These are phyloP conservation scores for Pyrenophora tritici-repentis DNA, from an alignment of 2,329 filamentous ascomycete species.

Conservation along the genomic window DNA sequence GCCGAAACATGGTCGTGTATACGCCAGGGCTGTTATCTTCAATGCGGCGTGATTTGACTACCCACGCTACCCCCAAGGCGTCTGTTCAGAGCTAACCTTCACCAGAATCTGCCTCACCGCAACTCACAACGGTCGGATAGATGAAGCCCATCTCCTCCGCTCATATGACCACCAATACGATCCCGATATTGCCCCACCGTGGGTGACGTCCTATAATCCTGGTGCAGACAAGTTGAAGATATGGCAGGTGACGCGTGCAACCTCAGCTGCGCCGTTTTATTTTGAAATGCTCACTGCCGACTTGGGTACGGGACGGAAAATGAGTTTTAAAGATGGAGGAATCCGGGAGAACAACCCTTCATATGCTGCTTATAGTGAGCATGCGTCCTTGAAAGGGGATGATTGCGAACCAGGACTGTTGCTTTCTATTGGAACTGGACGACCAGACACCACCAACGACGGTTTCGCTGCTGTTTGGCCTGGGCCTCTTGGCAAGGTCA, in stretches of 20 bases:
- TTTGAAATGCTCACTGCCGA: constrained; percentile 56
- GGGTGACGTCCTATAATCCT: constrained; percentile 56
- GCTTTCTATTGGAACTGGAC: constrained; percentile 54
- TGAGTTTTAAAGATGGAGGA: constrained; percentile 56
- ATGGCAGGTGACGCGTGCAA: constrained; percentile 59
- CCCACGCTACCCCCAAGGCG: no score
- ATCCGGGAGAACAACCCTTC: constrained; percentile 58
- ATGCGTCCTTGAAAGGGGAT: constrained; percentile 53
- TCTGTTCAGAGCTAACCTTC: constrained; percentile 3
- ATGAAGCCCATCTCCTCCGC: constrained; percentile 55
- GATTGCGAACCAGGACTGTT: constrained; percentile 52
- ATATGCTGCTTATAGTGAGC: constrained; percentile 55
- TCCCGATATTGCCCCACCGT: constrained; percentile 48
- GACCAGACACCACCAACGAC: constrained; percentile 51
- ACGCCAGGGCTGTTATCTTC: neutral
- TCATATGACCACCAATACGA: constrained; percentile 55
- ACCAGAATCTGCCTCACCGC: constrained; percentile 54
- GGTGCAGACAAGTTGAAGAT: constrained; percentile 54
- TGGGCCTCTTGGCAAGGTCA: constrained; percentile 50
- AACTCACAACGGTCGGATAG: constrained; percentile 53
- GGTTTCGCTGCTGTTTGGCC: constrained; percentile 55
- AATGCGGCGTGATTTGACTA: no score
- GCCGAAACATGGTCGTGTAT: no score
- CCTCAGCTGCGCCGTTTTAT: constrained; percentile 59
- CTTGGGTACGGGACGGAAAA: constrained; percentile 37